Conservation (phyloP, 2,329 filamentous ascomycete species). For the Aspergillus viridinutans region DNA sequence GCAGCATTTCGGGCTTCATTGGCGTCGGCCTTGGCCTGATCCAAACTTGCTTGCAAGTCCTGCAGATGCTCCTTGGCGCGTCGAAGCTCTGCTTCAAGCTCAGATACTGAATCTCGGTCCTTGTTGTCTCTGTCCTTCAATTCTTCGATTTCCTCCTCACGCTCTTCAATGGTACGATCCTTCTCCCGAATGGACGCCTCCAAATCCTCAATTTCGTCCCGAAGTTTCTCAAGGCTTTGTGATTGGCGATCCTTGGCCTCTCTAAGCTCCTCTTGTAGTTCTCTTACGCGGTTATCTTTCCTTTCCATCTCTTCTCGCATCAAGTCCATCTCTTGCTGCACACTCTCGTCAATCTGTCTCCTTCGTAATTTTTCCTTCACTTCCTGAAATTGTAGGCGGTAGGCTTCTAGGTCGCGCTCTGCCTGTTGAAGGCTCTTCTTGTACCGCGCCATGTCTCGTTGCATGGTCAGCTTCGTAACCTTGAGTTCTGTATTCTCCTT, state of each 20-base stretch:
- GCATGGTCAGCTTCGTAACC: conserved; percentile 84
- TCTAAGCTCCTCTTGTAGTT: conserved; percentile 52
- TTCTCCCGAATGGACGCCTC: conserved; percentile 73
- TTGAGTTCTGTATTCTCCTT: conserved; percentile 96
- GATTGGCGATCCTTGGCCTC: conserved; percentile 52
- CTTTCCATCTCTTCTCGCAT: conserved; percentile 49
- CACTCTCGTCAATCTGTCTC: conserved; percentile 67
- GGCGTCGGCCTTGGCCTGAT: conserved; percentile 33
- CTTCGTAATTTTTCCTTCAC: conserved; percentile 77
- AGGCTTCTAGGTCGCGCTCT: conserved; percentile 80
- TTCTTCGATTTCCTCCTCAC: conserved; percentile 69
- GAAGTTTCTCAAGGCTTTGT: conserved; percentile 61
- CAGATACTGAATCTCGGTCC: conserved; percentile 40
- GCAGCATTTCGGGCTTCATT: conserved; percentile 43
- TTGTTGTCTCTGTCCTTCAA: conserved; percentile 50
- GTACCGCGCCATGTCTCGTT: conserved; percentile 78
- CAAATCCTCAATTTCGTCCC: conserved; percentile 70
- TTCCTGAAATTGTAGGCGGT: conserved; percentile 74
- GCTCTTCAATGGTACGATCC: conserved; percentile 66
- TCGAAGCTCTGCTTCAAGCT: conserved; percentile 49
- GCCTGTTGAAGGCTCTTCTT: conserved; percentile 78
- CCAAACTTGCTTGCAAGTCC: conserved; percentile 41
- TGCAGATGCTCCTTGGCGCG: conserved; percentile 42
- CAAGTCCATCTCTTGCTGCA: conserved; percentile 57
- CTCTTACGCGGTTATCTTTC: conserved; percentile 41